Evolutionary conservation across 352 stramenopile genomes (phyloP).

Genomic region (Phytopythium kandeliae): DNA sequence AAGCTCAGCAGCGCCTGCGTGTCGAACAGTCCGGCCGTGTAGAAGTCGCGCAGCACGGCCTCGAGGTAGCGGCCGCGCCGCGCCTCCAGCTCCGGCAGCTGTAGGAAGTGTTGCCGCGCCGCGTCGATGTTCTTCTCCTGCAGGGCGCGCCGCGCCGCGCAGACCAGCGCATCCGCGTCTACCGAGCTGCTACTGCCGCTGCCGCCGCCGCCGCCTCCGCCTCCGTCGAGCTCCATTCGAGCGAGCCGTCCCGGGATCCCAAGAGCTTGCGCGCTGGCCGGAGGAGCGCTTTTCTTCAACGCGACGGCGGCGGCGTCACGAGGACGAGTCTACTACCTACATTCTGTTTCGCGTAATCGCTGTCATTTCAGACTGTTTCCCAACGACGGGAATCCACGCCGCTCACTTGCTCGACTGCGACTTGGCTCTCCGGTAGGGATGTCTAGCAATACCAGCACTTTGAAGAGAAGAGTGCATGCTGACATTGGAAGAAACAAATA

Average conservation of each 20-base stretch:
- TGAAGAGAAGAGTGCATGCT: too few species aligned
- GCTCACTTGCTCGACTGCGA: too few species aligned
- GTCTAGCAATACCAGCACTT: too few species aligned
- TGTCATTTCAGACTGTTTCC: too few species aligned
- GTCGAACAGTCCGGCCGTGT: conserved; percentile 56
- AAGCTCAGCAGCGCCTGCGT: conserved; percentile 63
- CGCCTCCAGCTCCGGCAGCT: conserved; percentile 46
- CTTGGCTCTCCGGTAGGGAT: too few species aligned
- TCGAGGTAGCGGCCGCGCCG: conserved; percentile 37
- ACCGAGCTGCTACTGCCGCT: conserved; percentile 7
- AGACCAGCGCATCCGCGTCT: conserved; percentile 21
- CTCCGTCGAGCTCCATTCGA: neutral
- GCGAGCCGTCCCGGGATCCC: too few species aligned
- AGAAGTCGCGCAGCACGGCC: conserved; percentile 52
- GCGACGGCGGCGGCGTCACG: neutral
- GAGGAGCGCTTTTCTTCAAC: conserved; percentile 8
- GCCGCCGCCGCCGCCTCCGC: neutral
- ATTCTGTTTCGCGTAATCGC: too few species aligned
- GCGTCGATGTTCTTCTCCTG: conserved; percentile 53
- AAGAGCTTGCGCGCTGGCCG: too few species aligned
- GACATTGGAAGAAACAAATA: too few species aligned
- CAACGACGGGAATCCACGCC: too few species aligned
- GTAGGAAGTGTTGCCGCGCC: conserved; percentile 44
- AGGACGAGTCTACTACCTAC: neutral
- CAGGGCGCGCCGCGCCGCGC: conserved; percentile 29